phyloP scores from a whole-genome alignment of 768 basidiomycete genomes.

The Boletus patriciae region DNA sequence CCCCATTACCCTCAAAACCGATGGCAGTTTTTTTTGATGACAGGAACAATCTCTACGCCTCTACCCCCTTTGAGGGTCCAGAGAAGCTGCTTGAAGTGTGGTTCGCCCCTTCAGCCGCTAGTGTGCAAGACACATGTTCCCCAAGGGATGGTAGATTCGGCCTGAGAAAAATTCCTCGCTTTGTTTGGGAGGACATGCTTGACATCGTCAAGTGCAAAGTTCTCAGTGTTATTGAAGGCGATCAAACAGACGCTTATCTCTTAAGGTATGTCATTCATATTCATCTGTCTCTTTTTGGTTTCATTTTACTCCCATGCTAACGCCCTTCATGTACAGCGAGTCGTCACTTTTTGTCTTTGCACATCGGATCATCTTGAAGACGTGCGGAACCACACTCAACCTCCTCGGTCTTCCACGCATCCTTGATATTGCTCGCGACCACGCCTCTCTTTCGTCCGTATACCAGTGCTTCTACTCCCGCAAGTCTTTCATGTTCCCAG shows the following conservation, averaged over 20 bases:
- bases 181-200: conserved; percentile 96
- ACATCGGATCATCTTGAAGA: conserved; percentile 96
- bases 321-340: conserved; percentile 60
- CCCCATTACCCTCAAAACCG: background rate
- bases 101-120: conserved; percentile 80
- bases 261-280: conserved; percentile 64
- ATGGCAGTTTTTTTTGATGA: conserved; percentile 26
- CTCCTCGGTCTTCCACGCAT: conserved; percentile 93
- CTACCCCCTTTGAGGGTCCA: conserved; percentile 83
- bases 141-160: conserved; percentile 54
- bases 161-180: conserved; percentile 69
- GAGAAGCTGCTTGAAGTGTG: conserved; percentile 97
- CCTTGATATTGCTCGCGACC: conserved; percentile 81
- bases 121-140: conserved; percentile 48
- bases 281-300: background rate
- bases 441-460: conserved; percentile 67
- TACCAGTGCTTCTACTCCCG: conserved; percentile 96
- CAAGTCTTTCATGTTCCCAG: conserved; percentile 99
- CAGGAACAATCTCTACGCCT: conserved; percentile 25
- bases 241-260: conserved; percentile 93
- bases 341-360: conserved; percentile 94
- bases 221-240: conserved; percentile 83
- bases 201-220: conserved; percentile 96
- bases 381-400: conserved; percentile 98
- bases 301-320: conserved; percentile 14